Conservation (phyloP, 495 filamentous ascomycete species). For the Cryomyces minteri region DNA sequence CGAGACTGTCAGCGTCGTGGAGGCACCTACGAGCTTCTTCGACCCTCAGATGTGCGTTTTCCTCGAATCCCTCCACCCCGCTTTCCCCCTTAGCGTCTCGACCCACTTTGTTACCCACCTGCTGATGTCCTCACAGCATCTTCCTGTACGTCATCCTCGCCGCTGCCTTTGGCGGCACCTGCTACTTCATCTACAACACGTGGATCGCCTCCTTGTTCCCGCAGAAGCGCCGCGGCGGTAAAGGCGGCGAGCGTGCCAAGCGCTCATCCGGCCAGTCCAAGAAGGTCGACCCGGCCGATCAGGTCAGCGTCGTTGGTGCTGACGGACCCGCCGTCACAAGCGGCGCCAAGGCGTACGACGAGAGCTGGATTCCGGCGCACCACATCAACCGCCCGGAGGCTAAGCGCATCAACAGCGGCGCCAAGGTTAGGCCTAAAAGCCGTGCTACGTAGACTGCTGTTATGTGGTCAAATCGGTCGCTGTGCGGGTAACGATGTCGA, state of each 20-base stretch:
- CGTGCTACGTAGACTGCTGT: not conserved
- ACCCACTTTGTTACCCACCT: not conserved
- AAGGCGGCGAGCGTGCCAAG: conserved; percentile 39
- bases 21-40: conserved; percentile 80
- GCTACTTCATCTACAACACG: conserved; percentile 95
- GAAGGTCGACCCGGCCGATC: conserved; percentile 41
- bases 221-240: conserved; percentile 55
- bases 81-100: conserved; percentile 10
- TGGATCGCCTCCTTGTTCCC: conserved; percentile 96
- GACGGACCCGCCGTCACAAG: conserved; percentile 53
- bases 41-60: conserved; percentile 81
- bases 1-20: conserved; percentile 74
- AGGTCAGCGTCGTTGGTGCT: conserved; percentile 44
- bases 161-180: conserved; percentile 52
- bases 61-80: conserved; percentile 1
- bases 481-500: no score
- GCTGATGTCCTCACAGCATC: conserved; percentile 35
- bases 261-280: conserved; percentile 37
- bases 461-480: no score
- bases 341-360: conserved; percentile 62
- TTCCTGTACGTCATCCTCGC: conserved; percentile 94
- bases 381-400: conserved; percentile 79
- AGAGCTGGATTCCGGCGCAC: conserved; percentile 86
- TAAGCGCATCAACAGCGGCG: conserved; percentile 53
- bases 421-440: conserved; percentile 12